A percentile compares a stretch with the other conserved stretches of the same genome.
Evolutionary conservation across 2,329 filamentous ascomycete genomes (phyloP).

Genomic region (Thielaviopsis populi): DNA sequence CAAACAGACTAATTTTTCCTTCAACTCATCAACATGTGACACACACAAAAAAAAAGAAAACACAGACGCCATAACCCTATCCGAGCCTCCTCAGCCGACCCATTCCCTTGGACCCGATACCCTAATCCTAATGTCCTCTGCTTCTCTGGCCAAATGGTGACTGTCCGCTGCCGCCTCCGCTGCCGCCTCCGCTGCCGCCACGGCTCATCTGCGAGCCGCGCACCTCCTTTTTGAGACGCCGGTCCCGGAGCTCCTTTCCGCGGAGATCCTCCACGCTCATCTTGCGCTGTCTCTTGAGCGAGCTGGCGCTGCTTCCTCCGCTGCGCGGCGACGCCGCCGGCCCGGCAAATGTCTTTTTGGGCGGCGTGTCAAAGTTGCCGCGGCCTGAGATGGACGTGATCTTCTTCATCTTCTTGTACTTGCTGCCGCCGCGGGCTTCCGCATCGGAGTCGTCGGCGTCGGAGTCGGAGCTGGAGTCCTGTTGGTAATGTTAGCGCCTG

Average conservation of each 20-base stretch:
- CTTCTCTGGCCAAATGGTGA: conserved; percentile 10
- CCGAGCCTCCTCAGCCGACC: neutral
- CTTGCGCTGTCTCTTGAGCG: conserved; percentile 8
- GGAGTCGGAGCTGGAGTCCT: conserved; percentile 17
- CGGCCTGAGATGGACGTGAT: conserved; percentile 15
- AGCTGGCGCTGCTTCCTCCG: conserved; percentile 2
- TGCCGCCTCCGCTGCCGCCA: neutral
- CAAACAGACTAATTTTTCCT: neutral
- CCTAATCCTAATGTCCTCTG: neutral
- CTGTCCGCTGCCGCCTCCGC: neutral
- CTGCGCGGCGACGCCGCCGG: conserved; percentile 14
- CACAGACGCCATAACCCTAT: neutral
- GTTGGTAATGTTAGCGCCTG: neutral
- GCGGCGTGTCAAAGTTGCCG: conserved; percentile 1
- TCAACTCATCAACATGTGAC: neutral
- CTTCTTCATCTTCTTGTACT: conserved; percentile 15
- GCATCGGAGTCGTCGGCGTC: conserved; percentile 10
- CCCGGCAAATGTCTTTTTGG: conserved; percentile 11
- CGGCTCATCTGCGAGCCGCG: conserved; percentile 13
- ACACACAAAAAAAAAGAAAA: neutral
- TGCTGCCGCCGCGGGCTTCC: conserved; percentile 1
- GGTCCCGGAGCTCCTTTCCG: conserved; percentile 38
- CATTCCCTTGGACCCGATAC: neutral
- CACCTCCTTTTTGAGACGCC: conserved; percentile 49
- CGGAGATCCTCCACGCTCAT: conserved; percentile 4